These are phyloP conservation scores for Colletotrichum tofieldiae DNA, from an alignment of 2,329 filamentous ascomycete species.

Conservation along the genomic window DNA sequence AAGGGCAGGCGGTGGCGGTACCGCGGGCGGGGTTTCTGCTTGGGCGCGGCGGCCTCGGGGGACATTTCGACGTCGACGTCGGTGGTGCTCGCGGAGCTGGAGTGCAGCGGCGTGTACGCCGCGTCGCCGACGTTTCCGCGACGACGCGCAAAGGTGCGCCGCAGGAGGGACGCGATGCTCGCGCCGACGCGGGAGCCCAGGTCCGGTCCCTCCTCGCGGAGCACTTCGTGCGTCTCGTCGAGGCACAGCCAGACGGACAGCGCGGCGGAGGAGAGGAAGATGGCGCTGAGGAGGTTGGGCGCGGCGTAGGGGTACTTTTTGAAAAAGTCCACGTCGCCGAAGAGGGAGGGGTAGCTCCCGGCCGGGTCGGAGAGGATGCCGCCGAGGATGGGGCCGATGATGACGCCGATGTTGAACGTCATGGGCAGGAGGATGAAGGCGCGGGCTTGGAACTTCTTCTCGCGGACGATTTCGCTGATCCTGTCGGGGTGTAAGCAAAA, in stretches of 20 bases:
- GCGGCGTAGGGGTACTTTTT: constrained; percentile 67
- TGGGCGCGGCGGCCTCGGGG: constrained; percentile 41
- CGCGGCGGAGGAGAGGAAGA: constrained; percentile 62
- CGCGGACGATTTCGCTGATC: constrained; percentile 64
- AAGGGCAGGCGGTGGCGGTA: constrained; percentile 68
- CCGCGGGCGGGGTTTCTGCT: constrained; percentile 48
- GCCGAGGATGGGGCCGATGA: constrained; percentile 69
- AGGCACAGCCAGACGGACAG: constrained; percentile 65
- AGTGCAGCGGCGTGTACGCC: constrained; percentile 55
- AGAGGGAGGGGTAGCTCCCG: constrained; percentile 70
- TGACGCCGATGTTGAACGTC: constrained; percentile 64
- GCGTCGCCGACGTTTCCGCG: constrained; percentile 25
- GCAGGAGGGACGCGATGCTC: constrained; percentile 52
- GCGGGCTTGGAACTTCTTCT: constrained; percentile 64
- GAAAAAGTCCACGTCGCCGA: constrained; percentile 64
- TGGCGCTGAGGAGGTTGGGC: constrained; percentile 68
- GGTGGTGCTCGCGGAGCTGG: constrained; percentile 47
- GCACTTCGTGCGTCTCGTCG: constrained; percentile 67
- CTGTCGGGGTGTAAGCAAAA: constrained; percentile 4
- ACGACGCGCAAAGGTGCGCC: constrained; percentile 45
- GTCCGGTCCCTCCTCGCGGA: constrained; percentile 58
- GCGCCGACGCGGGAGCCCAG: constrained; percentile 59
- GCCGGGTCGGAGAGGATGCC: constrained; percentile 79
- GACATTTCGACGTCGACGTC: constrained; percentile 51
- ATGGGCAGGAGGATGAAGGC: constrained; percentile 64